Evolutionary conservation across 2,329 filamentous ascomycete species (phyloP).

Genomic region (Hypoxylon sp.): DNA sequence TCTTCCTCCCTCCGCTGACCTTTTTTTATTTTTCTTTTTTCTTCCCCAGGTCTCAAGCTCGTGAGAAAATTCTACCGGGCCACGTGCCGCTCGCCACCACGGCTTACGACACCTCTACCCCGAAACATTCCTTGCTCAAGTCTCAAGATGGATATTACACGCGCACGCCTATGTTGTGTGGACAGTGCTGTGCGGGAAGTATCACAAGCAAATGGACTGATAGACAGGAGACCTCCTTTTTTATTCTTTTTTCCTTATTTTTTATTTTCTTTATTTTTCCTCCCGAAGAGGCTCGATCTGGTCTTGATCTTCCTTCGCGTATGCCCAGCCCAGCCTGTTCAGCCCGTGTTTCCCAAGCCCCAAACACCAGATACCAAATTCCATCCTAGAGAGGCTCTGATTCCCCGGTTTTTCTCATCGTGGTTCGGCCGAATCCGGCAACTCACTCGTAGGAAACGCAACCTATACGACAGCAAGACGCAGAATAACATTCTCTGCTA

Average conservation of each 20-base stretch:
- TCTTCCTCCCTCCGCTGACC: too few relatives aligned
- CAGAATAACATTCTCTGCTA: neutral
- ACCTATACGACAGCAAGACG: constrained; percentile 11
- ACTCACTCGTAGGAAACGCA: constrained; percentile 27
- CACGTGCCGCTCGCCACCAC: constrained; percentile 34
- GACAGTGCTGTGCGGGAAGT: neutral
- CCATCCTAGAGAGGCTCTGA: constrained; percentile 17
- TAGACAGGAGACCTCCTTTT: too few relatives aligned
- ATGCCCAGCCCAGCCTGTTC: constrained; percentile 17
- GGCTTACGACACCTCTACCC: constrained; percentile 16
- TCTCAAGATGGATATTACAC: neutral
- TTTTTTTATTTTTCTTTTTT: constrained; percentile 4
- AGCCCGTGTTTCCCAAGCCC: constrained; percentile 1
- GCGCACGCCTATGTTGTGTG: neutral
- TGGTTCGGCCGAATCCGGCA: constrained; percentile 16
- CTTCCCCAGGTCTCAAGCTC: constrained; percentile 22
- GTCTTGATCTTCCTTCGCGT: constrained; percentile 11
- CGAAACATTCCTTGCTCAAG: constrained; percentile 16
- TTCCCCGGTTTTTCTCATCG: constrained; percentile 13
- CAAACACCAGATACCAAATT: too few relatives aligned
- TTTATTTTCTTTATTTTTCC: constrained; percentile 20
- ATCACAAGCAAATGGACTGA: constrained; percentile 14
- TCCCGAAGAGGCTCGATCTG: constrained; percentile 20
- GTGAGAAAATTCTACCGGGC: constrained; percentile 32
- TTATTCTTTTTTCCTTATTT: too few relatives aligned